Evolutionary conservation across 1,139 yeast species (phyloP).

Genomic region (Citeromyces hawaiiensis): DNA sequence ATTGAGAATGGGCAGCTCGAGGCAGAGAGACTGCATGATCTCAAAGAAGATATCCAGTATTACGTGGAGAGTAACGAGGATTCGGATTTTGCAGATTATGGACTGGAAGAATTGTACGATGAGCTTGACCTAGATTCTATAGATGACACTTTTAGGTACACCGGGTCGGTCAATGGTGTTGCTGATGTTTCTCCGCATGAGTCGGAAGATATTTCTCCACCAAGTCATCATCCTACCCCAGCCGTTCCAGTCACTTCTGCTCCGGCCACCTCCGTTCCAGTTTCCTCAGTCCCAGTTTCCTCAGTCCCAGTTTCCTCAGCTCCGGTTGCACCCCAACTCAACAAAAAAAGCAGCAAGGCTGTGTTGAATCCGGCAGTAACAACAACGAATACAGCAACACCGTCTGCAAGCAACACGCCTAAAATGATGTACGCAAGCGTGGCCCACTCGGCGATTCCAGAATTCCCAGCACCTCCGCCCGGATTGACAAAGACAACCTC

Average conservation of each 20-base stretch:
- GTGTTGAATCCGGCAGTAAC: constrained; percentile 14
- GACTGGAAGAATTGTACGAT: constrained; percentile 70
- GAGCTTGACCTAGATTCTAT: constrained; percentile 67
- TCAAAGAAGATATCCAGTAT: constrained; percentile 84
- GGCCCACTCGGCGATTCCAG: constrained; percentile 9
- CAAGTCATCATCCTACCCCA: constrained; percentile 6
- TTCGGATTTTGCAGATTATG: constrained; percentile 87
- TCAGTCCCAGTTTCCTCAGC: constrained; percentile 2
- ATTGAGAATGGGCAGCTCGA: constrained; percentile 77
- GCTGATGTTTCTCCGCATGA: constrained; percentile 24
- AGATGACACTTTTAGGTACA: constrained; percentile 33
- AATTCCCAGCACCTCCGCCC: constrained; percentile 6
- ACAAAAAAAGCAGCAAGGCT: constrained; percentile 3
- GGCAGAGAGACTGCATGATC: constrained; percentile 66
- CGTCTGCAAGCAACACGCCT: constrained; percentile 12
- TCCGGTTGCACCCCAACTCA: constrained; percentile 3
- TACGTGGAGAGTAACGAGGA: constrained; percentile 93
- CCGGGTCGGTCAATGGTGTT: constrained; percentile 17
- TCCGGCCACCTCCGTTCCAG: constrained; percentile 2
- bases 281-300: constrained; percentile 5
- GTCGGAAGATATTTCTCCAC: constrained; percentile 6
- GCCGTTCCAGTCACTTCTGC: constrained; percentile 5
- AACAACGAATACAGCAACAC: constrained; percentile 8
- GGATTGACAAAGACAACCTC: constrained; percentile 4
- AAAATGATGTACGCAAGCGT: constrained; percentile 19